Conservation (phyloP, 1,284 basidiomycete species). For the Leccinum fallax region DNA sequence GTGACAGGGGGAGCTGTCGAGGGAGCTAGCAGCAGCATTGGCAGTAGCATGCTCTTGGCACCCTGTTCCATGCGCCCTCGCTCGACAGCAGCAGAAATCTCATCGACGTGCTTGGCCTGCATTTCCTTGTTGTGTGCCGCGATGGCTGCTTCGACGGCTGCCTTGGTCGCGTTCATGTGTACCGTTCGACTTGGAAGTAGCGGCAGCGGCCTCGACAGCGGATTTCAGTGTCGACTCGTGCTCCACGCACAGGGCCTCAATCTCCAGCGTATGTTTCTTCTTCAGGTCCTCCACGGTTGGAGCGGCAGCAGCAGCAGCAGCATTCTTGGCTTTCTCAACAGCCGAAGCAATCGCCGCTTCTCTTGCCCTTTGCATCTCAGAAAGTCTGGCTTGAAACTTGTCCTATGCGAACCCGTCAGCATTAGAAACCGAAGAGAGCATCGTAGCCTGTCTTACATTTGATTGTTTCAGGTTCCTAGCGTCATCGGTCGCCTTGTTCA, state of each 20-base stretch:
- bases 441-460: constrained; percentile 32
- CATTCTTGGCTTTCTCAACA: constrained; percentile 54
- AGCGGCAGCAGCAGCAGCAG: constrained; percentile 30
- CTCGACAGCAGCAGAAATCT: constrained; percentile 65
- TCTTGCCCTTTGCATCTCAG: constrained; percentile 41
- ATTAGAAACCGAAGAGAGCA: not conserved
- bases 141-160: constrained; percentile 53
- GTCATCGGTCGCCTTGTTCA: constrained; percentile 50
- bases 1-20: constrained; percentile 19
- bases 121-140: constrained; percentile 50
- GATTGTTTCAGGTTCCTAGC: constrained; percentile 43
- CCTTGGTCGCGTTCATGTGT: constrained; percentile 33
- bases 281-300: constrained; percentile 41
- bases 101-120: constrained; percentile 50
- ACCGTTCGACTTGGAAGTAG: constrained; percentile 44
- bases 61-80: constrained; percentile 62
- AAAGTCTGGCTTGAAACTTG: constrained; percentile 46
- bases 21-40: constrained; percentile 17
- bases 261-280: constrained; percentile 60
- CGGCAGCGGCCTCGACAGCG: constrained; percentile 43
- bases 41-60: constrained; percentile 48
- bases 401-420: constrained; percentile 37
- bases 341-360: constrained; percentile 52
- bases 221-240: constrained; percentile 59
- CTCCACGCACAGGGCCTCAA: constrained; percentile 55